These are phyloP conservation scores for Plasmopara viticola DNA, from an alignment of 352 stramenopile genomes.

Conservation along the genomic window DNA sequence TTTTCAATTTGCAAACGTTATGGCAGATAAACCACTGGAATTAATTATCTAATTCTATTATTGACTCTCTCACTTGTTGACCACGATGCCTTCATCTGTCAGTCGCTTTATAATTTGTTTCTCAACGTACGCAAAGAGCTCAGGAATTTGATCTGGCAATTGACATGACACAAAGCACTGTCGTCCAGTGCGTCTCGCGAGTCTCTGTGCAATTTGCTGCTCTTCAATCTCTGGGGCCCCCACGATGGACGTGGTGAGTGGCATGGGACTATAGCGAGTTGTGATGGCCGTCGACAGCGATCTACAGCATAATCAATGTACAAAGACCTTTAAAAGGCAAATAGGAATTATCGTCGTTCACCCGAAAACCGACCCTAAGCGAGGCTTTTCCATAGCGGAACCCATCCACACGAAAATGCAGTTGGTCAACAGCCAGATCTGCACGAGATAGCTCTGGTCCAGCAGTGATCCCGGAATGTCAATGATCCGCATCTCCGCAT, in stretches of 20 bases:
- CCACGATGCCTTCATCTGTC: slow-evolving; percentile 40
- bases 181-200: slow-evolving; percentile 49
- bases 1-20: too few species aligned
- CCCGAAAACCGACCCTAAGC: slow-evolving; percentile 8
- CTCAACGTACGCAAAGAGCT: slow-evolving; percentile 69
- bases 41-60: too few species aligned
- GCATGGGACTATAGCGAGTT: slow-evolving; percentile 76
- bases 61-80: neutral
- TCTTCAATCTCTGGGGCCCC: slow-evolving; percentile 65
- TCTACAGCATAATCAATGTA: slow-evolving; percentile 15
- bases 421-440: slow-evolving; percentile 64
- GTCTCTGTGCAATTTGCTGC: slow-evolving; percentile 73
- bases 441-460: slow-evolving; percentile 60
- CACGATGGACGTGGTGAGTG: slow-evolving; percentile 66
- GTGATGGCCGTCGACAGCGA: slow-evolving; percentile 73
- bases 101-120: slow-evolving; percentile 52
- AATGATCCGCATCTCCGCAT: slow-evolving; percentile 32
- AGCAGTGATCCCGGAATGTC: slow-evolving; percentile 50
- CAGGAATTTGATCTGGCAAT: slow-evolving; percentile 58
- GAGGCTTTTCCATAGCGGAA: slow-evolving; percentile 36
- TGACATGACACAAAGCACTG: slow-evolving; percentile 83
- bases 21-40: too few species aligned
- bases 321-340: too few species aligned
- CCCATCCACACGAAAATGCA: slow-evolving; percentile 81
- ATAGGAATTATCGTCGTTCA: neutral